Base-by-base conservation (phyloP, 1,139 yeast species). In the Zygosaccharomyces pseudobailii region DNA sequence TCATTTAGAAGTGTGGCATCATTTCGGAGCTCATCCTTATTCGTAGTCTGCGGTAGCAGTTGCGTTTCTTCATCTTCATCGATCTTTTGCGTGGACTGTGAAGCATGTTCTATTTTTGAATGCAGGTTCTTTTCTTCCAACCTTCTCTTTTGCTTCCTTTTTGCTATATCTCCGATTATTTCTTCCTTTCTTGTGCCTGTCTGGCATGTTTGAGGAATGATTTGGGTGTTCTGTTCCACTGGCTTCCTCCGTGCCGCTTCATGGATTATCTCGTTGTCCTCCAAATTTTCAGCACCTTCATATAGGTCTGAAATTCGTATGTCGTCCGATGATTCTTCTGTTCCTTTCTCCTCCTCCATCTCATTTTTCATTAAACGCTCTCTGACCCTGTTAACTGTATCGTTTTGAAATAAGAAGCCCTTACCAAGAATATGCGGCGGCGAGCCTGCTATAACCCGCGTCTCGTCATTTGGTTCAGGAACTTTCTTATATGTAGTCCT, bases 401-500 rank as follows among this genome's bases (percentile, higher is more conserved):
- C 39, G 43, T 54, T 55, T 6, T 48, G 53, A 40, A 62, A 59
- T 7, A 61, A 47, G 39, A 58, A 59, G 8, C 63, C 61, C 13
- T 40, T 42, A 8, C 58, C 59, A 6, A 45, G 23, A 2, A 51
- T 43, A 6, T 43, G 21, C 6, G 56, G 56, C 6, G 48, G 40
- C 36, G 38, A 4, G 6, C 31, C 19, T 27, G 43, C 8, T 27
- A 38, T 30, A 23, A 28, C 25, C 7, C 31, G 37, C n/a, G 39
- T 36, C n/a, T 45, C 44, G 22, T 40, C 38, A 22, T 34, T 45
- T 17, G 30, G 9, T 25, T 44, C 49, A 5, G 40, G 47, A 19
- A 37, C 46, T 44, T 58, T 61, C 45, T 55, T 53, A 38, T 59
- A 60, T 3, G 65, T 62, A 2, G 61, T 63, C 42, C 56, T 54